Base-by-base conservation (phyloP, 768 basidiomycete species). In the Hydnum rufescens region DNA sequence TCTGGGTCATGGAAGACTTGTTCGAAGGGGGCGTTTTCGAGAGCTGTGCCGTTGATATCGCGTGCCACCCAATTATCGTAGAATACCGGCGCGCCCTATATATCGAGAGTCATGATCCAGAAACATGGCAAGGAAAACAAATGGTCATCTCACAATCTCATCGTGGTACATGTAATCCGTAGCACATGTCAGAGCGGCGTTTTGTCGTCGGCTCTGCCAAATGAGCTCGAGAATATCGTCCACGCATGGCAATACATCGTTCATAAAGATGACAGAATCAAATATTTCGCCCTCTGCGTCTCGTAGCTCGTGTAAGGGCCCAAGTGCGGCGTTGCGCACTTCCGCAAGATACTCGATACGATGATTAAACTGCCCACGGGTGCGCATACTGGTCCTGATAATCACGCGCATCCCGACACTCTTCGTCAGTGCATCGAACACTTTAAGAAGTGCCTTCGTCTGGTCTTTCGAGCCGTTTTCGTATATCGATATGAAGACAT, bases 271-370 rank as follows among this genome's bases (percentile, higher is more conserved):
- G 68, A 99, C 85, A 32, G 82, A 77, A 68, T 99, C 93, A 58
- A 97, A 99, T 59, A 86, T 81, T 67, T 97, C 93, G 63, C 83
- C 83, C 63, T 90, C 80, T 25, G 80, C 69, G 63, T 95, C 92
- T 36, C 95, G 74, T 32, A 95, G 74, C 61, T 97, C 95, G 67
- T 93, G 84, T 23, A 97, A 70, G 1, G 95, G 95, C 2, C 85
- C 89, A 64, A 99, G 85, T 13, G 95, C 95, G 26, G 88, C 82
- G 64, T 99, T 97, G 55, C 95, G 84, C n/a, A 99, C 93, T 63
- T 99, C 93, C n/a, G 95, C 95, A 51, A 99, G 80, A 68, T 99
- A 99, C 66, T 99, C 95, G 71, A 99, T 99, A 51, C 95, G 92
- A 65, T 99, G 95, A 66, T 93, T 93, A 73, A 97, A 97, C 5